phyloP scores from a whole-genome alignment of 73 alveolate species.

The Tetrahymena malaccensis region DNA sequence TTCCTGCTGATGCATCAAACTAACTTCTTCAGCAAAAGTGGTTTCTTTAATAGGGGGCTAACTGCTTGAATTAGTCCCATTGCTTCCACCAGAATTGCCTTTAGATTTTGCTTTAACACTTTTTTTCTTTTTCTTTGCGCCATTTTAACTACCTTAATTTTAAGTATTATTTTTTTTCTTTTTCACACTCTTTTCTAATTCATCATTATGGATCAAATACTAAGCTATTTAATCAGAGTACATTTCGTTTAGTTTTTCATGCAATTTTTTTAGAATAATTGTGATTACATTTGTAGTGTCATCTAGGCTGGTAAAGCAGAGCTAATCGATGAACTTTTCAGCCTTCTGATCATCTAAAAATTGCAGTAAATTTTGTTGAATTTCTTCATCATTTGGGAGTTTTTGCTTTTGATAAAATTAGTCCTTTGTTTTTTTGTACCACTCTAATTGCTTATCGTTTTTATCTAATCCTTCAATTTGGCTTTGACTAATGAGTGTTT shows the following conservation, averaged over 20 bases:
- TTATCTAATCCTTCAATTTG: background rate
- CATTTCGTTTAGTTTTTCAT: background rate
- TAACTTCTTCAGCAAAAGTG: background rate
- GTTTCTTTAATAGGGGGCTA: background rate
- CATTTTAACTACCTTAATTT: background rate
- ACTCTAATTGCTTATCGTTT: background rate
- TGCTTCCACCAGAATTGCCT: background rate
- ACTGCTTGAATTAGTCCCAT: background rate
- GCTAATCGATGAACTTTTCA: background rate
- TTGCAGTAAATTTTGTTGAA: background rate
- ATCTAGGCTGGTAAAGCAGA: background rate
- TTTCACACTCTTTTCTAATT: background rate
- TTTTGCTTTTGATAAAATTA: background rate
- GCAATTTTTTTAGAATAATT: background rate
- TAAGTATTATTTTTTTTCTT: background rate
- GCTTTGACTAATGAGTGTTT: background rate
- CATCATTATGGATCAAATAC: background rate
- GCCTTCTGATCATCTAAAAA: background rate
- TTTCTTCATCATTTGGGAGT: background rate
- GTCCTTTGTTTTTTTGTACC: background rate
- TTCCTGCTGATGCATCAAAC: background rate
- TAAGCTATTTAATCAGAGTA: background rate
- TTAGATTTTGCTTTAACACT: background rate
- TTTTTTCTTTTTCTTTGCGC: background rate
- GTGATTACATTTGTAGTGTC: background rate